A percentile compares a stretch with the other conserved stretches of the same genome.
Evolutionary conservation across 1,284 basidiomycete genomes (phyloP).

Genomic region (Irpex sp.): DNA sequence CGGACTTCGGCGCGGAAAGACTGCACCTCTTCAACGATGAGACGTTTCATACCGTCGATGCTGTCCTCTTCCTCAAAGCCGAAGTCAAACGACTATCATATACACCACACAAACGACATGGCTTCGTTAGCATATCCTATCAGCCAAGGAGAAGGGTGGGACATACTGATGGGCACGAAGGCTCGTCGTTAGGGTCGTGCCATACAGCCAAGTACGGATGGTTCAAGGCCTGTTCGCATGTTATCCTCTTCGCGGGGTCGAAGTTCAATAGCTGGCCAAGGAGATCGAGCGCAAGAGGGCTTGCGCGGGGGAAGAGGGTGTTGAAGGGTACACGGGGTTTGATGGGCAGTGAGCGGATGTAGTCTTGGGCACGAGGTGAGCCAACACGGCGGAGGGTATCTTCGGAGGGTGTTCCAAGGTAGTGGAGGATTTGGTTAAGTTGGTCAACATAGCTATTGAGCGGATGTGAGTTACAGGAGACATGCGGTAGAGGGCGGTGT

Average conservation of each 20-base stretch:
- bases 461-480: constrained; percentile 3
- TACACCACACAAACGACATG: background rate
- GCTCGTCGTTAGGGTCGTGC: constrained; percentile 95
- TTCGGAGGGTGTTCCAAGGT: constrained; percentile 95
- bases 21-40: constrained; percentile 94
- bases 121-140: too few species aligned
- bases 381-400: constrained; percentile 95
- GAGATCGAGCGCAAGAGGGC: constrained; percentile 91
- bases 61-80: constrained; percentile 96
- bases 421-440: constrained; percentile 97
- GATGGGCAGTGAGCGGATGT: constrained; percentile 97
- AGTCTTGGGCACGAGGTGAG: constrained; percentile 91
- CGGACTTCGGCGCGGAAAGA: constrained; percentile 87
- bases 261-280: constrained; percentile 92
- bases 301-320: constrained; percentile 89
- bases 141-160: too few species aligned
- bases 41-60: constrained; percentile 94
- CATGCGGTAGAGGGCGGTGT: background rate
- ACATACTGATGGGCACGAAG: constrained; percentile 44
- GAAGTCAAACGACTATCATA: constrained; percentile 87
- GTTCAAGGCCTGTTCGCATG: constrained; percentile 91
- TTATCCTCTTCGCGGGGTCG: constrained; percentile 94
- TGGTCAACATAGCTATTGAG: constrained; percentile 88
- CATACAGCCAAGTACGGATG: constrained; percentile 94
- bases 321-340: constrained; percentile 92